Percentiles rank a stretch among this genome's conserved stretches.
These are phyloP conservation scores for Arachnopeziza araneosa DNA, from an alignment of 2,329 filamentous ascomycete genomes.

Conservation along the genomic window DNA sequence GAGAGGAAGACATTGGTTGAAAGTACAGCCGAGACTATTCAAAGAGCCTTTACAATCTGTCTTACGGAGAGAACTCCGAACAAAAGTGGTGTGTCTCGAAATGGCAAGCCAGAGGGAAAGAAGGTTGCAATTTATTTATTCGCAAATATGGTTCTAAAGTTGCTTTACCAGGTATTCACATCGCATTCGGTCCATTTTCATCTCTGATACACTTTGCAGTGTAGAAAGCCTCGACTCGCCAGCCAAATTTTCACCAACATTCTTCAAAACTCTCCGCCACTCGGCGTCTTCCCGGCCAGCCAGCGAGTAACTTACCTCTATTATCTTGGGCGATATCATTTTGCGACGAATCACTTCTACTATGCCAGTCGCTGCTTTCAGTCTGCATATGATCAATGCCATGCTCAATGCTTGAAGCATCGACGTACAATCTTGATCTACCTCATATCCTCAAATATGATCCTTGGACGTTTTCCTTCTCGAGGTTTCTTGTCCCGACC, in stretches of 20 bases:
- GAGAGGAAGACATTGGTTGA: slow-evolving; percentile 78
- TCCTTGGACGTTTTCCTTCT: slow-evolving; percentile 79
- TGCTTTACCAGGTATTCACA: slow-evolving; percentile 70
- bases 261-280: slow-evolving; percentile 71
- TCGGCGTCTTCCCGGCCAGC: slow-evolving; percentile 75
- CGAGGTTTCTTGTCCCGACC: slow-evolving; percentile 58
- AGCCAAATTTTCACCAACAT: slow-evolving; percentile 89
- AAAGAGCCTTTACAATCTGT: slow-evolving; percentile 87
- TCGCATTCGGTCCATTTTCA: neutral
- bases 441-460: slow-evolving; percentile 75
- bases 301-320: slow-evolving; percentile 92
- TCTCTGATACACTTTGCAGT: slow-evolving; percentile 39
- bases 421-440: slow-evolving; percentile 76
- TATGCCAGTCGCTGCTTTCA: slow-evolving; percentile 71
- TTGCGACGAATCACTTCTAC: slow-evolving; percentile 77
- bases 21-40: slow-evolving; percentile 80
- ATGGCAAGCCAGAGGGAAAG: slow-evolving; percentile 71
- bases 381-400: slow-evolving; percentile 73
- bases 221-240: slow-evolving; percentile 74
- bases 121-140: slow-evolving; percentile 86
- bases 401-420: slow-evolving; percentile 68
- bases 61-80: slow-evolving; percentile 72
- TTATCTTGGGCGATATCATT: slow-evolving; percentile 86
- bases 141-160: slow-evolving; percentile 82
- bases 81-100: slow-evolving; percentile 43